Evolutionary conservation across 2,329 filamentous ascomycete genomes (phyloP).

Genomic region (Myrmaecium sp.): DNA sequence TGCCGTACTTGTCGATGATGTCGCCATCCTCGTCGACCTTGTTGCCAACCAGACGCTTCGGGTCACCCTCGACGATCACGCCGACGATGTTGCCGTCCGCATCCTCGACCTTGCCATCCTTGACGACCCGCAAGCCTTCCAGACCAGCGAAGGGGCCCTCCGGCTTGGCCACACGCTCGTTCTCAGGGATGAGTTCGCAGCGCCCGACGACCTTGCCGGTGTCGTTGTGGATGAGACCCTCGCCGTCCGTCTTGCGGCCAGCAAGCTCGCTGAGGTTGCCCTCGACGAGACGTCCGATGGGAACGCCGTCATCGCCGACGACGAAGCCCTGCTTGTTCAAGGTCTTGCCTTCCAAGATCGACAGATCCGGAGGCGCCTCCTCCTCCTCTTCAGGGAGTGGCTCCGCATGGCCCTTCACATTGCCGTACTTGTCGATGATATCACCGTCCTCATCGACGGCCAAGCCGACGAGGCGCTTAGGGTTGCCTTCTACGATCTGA

Average conservation of each 20-base stretch:
- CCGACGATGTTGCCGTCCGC: slow-evolving; percentile 35
- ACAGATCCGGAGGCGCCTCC: slow-evolving; percentile 25
- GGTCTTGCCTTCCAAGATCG: slow-evolving; percentile 27
- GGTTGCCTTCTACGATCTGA: slow-evolving; percentile 38
- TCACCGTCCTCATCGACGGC: slow-evolving; percentile 46
- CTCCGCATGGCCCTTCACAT: slow-evolving; percentile 43
- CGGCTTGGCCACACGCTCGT: slow-evolving; percentile 38
- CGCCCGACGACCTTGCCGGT: slow-evolving; percentile 51
- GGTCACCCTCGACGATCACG: slow-evolving; percentile 39
- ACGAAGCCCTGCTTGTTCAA: slow-evolving; percentile 35
- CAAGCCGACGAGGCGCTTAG: slow-evolving; percentile 41
- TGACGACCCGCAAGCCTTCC: slow-evolving; percentile 29
- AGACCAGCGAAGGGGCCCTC: slow-evolving; percentile 34
- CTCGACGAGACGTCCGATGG: slow-evolving; percentile 46
- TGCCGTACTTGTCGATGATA: slow-evolving; percentile 43
- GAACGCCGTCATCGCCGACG: slow-evolving; percentile 31
- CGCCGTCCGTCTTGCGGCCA: slow-evolving; percentile 53
- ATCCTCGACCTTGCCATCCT: slow-evolving; percentile 31
- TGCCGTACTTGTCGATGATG: slow-evolving; percentile 44
- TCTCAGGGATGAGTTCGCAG: slow-evolving; percentile 50
- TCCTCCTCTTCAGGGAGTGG: slow-evolving; percentile 32
- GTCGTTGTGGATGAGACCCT: slow-evolving; percentile 56
- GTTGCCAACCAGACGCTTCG: slow-evolving; percentile 41
- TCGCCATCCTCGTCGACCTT: slow-evolving; percentile 46
- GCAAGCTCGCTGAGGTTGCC: slow-evolving; percentile 46